phyloP scores from a whole-genome alignment of 2,329 filamentous ascomycete species.

The Lachnellula hyalina region DNA sequence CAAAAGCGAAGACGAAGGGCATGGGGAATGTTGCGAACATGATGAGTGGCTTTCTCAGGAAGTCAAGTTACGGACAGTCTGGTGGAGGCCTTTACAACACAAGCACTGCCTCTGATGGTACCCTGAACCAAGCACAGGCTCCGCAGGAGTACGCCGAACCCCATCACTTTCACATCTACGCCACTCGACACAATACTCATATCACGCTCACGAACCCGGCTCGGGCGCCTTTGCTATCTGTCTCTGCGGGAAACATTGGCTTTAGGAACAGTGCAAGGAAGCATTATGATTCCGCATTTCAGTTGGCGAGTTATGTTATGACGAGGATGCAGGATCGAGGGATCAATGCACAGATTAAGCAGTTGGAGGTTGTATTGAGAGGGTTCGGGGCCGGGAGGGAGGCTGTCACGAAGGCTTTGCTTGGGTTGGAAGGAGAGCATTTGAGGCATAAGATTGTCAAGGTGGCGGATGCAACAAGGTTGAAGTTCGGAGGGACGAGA shows the following conservation, averaged over 20 bases:
- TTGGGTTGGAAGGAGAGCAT: slow-evolving; percentile 77
- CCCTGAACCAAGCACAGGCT: slow-evolving; percentile 1
- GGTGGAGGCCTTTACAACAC: slow-evolving; percentile 5
- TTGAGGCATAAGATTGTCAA: slow-evolving; percentile 70
- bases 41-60: slow-evolving; percentile 2
- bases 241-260: slow-evolving; percentile 84
- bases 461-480: slow-evolving; percentile 77
- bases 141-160: slow-evolving; percentile 47
- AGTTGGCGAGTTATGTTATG: slow-evolving; percentile 78
- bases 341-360: slow-evolving; percentile 67
- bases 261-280: slow-evolving; percentile 78
- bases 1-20: slow-evolving; percentile 1
- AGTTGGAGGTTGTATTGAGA: slow-evolving; percentile 73
- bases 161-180: slow-evolving; percentile 82
- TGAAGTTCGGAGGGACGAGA: slow-evolving; percentile 95
- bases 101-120: slow-evolving; percentile 13
- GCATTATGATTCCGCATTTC: slow-evolving; percentile 87
- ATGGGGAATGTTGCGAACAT: slow-evolving; percentile 1
- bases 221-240: slow-evolving; percentile 69
- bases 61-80: background rate
- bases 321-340: slow-evolving; percentile 79
- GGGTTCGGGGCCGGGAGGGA: slow-evolving; percentile 86
- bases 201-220: slow-evolving; percentile 83
- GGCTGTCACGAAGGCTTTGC: slow-evolving; percentile 80
- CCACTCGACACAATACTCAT: slow-evolving; percentile 92